Conservation (phyloP, 1,284 basidiomycete species). For the Chalciporus piperatoides region DNA sequence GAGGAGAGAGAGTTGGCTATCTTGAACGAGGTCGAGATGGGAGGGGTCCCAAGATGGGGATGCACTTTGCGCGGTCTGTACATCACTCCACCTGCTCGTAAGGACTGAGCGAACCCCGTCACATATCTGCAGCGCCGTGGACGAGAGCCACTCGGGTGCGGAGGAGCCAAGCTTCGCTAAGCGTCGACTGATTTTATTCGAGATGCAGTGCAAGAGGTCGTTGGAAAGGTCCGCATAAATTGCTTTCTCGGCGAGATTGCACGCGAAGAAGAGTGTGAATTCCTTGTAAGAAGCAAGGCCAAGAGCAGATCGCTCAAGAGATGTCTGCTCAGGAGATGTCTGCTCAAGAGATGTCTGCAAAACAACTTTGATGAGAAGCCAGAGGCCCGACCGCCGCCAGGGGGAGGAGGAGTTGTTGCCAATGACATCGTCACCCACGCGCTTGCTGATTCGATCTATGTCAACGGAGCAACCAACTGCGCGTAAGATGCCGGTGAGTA, state of each 20-base stretch:
- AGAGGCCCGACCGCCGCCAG: conserved; percentile 38
- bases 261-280: conserved; percentile 43
- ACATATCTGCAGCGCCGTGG: conserved; percentile 10
- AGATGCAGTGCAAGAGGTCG: conserved; percentile 31
- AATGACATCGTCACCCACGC: conserved; percentile 34
- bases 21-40: conserved; percentile 21
- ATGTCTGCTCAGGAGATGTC: too few species aligned
- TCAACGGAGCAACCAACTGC: conserved; percentile 23
- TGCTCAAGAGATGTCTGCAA: conserved; percentile 40
- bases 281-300: conserved; percentile 39
- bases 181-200: conserved; percentile 36
- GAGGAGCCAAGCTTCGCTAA: conserved; percentile 36
- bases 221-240: conserved; percentile 23
- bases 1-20: conserved; percentile 27
- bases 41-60: conserved; percentile 29
- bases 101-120: conserved; percentile 14
- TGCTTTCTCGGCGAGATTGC: conserved; percentile 29
- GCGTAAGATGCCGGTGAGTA: conserved; percentile 35
- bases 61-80: conserved; percentile 14
- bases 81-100: conserved; percentile 14
- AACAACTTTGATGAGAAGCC: conserved; percentile 36
- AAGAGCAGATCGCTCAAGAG: conserved; percentile 23
- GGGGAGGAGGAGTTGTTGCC: conserved; percentile 25
- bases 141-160: conserved; percentile 20
- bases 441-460: conserved; percentile 30